Evolutionary conservation across 2,329 filamentous ascomycete species (phyloP).

Genomic region (Chaetomiaceae sp.): DNA sequence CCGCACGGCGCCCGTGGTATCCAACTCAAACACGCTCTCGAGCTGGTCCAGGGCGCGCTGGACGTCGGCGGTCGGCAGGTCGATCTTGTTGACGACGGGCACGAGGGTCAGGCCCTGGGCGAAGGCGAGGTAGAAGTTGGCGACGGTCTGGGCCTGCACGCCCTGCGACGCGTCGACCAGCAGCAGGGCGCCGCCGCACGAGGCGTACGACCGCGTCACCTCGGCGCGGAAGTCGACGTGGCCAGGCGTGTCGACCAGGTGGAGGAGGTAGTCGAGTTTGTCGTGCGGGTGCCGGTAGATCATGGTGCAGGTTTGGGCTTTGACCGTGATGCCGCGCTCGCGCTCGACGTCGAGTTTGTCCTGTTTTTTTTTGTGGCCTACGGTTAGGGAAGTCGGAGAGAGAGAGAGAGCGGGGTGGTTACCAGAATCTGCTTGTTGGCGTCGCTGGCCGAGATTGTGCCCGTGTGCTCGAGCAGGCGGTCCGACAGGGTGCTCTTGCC

Average conservation of each 20-base stretch:
- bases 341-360: slow-evolving; percentile 97
- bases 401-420: slow-evolving; percentile 6
- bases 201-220: slow-evolving; percentile 91
- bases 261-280: slow-evolving; percentile 84
- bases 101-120: slow-evolving; percentile 81
- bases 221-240: slow-evolving; percentile 98
- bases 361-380: slow-evolving; percentile 24
- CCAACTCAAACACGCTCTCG: slow-evolving; percentile 78
- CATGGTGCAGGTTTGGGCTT: slow-evolving; percentile 98
- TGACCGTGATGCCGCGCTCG: slow-evolving; percentile 95
- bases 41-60: slow-evolving; percentile 82
- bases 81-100: slow-evolving; percentile 95
- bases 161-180: slow-evolving; percentile 96
- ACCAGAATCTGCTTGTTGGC: slow-evolving; percentile 86
- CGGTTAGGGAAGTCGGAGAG: background rate
- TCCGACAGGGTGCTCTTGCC: slow-evolving; percentile 96
- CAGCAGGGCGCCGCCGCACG: slow-evolving; percentile 85
- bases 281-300: slow-evolving; percentile 69
- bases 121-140: slow-evolving; percentile 97
- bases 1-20: slow-evolving; percentile 46
- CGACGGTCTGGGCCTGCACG: slow-evolving; percentile 94
- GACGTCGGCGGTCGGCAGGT: slow-evolving; percentile 85
- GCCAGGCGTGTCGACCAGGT: slow-evolving; percentile 93
- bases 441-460: slow-evolving; percentile 77
- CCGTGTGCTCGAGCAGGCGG: slow-evolving; percentile 85